These are phyloP conservation scores for Amanita thiersii DNA, from an alignment of 768 basidiomycete species.

Conservation along the genomic window DNA sequence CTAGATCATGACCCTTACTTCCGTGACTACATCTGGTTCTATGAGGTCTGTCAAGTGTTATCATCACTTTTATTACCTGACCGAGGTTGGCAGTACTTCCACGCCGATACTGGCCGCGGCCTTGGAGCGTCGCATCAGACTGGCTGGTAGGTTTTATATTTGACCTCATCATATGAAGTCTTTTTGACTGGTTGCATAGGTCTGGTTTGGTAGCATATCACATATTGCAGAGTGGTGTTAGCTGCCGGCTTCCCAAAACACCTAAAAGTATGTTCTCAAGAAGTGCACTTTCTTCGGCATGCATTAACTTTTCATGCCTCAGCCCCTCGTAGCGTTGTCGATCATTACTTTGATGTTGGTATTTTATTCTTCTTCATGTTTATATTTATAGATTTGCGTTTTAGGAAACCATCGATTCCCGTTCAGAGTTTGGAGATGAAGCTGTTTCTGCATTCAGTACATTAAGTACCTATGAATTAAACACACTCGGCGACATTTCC, in stretches of 20 bases:
- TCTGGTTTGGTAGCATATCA: slow-evolving; percentile 87
- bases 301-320: slow-evolving; percentile 7
- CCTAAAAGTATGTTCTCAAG: slow-evolving; percentile 66
- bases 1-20: slow-evolving; percentile 92
- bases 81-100: slow-evolving; percentile 68
- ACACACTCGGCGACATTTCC: slow-evolving; percentile 60
- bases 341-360: slow-evolving; percentile 92
- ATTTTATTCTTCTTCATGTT: neutral
- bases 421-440: slow-evolving; percentile 73
- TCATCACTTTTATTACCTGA: slow-evolving; percentile 1
- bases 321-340: slow-evolving; percentile 83
- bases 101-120: slow-evolving; percentile 87
- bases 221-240: slow-evolving; percentile 84
- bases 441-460: slow-evolving; percentile 52
- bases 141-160: slow-evolving; percentile 60
- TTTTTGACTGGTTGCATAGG: slow-evolving; percentile 27
- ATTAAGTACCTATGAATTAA: slow-evolving; percentile 45
- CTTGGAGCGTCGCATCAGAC: slow-evolving; percentile 98
- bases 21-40: slow-evolving; percentile 94
- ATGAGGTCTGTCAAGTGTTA: slow-evolving; percentile 51
- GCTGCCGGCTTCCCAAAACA: slow-evolving; percentile 87
- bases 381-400: slow-evolving; percentile 3
- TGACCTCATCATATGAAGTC: neutral
- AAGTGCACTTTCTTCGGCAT: neutral
- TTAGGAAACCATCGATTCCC: slow-evolving; percentile 68